Evolutionary conservation across 2,329 filamentous ascomycete genomes (phyloP), one percentile per base, ranked within the genome.

Genomic region (Cadophora sp.): DNA sequence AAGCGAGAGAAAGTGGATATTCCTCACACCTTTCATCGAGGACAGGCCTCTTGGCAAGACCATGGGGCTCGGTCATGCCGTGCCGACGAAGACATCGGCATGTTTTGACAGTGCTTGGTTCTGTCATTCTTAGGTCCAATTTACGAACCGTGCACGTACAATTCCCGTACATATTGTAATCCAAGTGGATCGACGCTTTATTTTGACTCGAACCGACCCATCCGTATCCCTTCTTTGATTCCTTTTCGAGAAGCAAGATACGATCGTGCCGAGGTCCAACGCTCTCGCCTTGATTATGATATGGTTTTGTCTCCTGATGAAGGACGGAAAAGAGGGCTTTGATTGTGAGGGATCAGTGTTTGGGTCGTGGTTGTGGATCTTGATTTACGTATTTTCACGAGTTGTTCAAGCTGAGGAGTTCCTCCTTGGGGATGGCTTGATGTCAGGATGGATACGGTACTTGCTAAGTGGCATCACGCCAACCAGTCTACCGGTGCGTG

Each of bases 331-430:
- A 37, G 56, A 59, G 34, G 56, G 11, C 19, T 59, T 37, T 40
- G 34, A 11, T 37, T 37, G 3, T 37, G 14, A 37, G 14, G 3
- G n/a, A n/a, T n/a, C n/a, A 3, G 51, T 55, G 51, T 14, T 27
- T 53, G n/a, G n/a, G n/a, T n/a, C n/a, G n/a, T n/a, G n/a, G n/a
- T 16, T 59, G 56, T 59, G 56, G 56, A 59, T 59, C 56, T 26
- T 22, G n/a, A 16, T 59, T 26, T 26, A 59, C 31, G 11, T 40
- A 19, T 40, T 40, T 9, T 22, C 16, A 14, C 16, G 40, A 43
- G 6, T 16, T 43, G 12, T 3, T 16, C 6, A 19, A 16, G 40
- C 40, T 43, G 40, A 43, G 40, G 40, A 43, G 7, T 24, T 56
- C 55, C 55, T 24, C 22, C 22, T 34, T 27, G 31, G 56, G 56